phyloP scores from a whole-genome alignment of 306 rosid genomes.

The Comarum palustre region DNA sequence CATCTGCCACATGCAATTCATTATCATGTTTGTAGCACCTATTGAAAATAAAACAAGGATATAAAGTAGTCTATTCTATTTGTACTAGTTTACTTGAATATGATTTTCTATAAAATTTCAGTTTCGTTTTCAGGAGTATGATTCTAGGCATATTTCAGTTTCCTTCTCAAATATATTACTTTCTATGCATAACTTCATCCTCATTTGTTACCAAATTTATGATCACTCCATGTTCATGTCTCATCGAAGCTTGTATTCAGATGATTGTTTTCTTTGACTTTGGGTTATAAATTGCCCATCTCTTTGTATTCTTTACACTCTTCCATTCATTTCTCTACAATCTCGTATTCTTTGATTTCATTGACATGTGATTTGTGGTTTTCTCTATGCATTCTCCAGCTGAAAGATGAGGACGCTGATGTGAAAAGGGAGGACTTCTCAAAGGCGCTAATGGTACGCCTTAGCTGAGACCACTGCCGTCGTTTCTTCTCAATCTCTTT shows the following conservation, averaged over 20 bases:
- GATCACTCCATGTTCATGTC: neutral
- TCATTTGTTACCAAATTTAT: neutral
- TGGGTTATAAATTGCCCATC: neutral
- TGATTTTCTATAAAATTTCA: neutral
- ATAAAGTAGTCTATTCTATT: neutral
- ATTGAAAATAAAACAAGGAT: neutral
- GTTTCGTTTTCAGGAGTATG: neutral
- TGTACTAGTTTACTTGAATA: neutral
- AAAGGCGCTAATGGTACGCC: constrained; percentile 74
- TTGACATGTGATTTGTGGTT: constrained; percentile 31
- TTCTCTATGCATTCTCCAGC: constrained; percentile 41
- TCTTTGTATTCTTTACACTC: neutral
- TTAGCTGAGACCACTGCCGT: constrained; percentile 15
- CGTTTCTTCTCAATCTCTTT: constrained; percentile 10
- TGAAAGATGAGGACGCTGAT: constrained; percentile 51
- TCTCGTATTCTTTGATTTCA: constrained; percentile 15
- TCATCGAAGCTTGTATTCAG: neutral
- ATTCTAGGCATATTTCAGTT: neutral
- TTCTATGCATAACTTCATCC: neutral
- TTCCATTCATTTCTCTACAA: constrained; percentile 12
- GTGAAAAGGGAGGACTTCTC: constrained; percentile 79
- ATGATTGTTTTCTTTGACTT: neutral
- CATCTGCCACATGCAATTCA: neutral
- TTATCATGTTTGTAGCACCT: neutral
- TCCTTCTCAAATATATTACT: neutral